These are phyloP conservation scores for Neopestalotiopsis sp. DNA, from an alignment of 2,329 filamentous ascomycete genomes.

Conservation along the genomic window DNA sequence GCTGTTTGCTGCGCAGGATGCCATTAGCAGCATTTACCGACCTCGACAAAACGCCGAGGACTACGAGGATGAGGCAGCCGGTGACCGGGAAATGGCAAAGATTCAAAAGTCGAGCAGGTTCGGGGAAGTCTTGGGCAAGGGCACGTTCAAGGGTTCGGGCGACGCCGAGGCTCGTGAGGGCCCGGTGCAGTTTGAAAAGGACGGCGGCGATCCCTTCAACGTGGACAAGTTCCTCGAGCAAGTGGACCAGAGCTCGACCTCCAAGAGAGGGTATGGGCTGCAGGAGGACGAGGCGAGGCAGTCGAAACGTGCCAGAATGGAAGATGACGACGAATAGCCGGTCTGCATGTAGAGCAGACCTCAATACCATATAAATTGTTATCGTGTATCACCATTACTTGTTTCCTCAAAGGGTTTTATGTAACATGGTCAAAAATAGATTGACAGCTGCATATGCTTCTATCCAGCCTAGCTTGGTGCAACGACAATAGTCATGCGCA, in stretches of 20 bases:
- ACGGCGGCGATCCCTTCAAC: conserved; percentile 84
- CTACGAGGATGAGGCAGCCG: conserved; percentile 78
- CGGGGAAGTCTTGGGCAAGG: conserved; percentile 82
- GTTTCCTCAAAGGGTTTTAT: too few relatives aligned
- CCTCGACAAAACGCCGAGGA: conserved; percentile 78
- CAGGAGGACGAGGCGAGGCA: conserved; percentile 67
- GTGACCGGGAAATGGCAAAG: conserved; percentile 82
- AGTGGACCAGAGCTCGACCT: conserved; percentile 64
- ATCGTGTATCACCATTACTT: neutral
- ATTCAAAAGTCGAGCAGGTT: conserved; percentile 88
- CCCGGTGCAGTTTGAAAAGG: conserved; percentile 96
- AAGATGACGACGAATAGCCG: conserved; percentile 67
- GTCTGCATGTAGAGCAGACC: neutral
- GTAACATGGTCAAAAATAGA: too few relatives aligned
- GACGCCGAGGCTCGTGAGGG: conserved; percentile 87
- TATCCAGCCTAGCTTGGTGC: too few relatives aligned
- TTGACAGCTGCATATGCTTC: too few relatives aligned
- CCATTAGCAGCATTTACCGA: conserved; percentile 91
- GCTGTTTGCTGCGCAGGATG: conserved; percentile 93
- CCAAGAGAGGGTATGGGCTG: conserved; percentile 78
- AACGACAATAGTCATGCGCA: too few relatives aligned
- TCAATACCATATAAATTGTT: neutral
- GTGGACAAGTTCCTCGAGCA: conserved; percentile 93
- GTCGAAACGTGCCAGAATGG: conserved; percentile 78
- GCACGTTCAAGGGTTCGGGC: conserved; percentile 87